Base-by-base conservation (phyloP, 495 filamentous ascomycete species). In the Neurospora discreta region DNA sequence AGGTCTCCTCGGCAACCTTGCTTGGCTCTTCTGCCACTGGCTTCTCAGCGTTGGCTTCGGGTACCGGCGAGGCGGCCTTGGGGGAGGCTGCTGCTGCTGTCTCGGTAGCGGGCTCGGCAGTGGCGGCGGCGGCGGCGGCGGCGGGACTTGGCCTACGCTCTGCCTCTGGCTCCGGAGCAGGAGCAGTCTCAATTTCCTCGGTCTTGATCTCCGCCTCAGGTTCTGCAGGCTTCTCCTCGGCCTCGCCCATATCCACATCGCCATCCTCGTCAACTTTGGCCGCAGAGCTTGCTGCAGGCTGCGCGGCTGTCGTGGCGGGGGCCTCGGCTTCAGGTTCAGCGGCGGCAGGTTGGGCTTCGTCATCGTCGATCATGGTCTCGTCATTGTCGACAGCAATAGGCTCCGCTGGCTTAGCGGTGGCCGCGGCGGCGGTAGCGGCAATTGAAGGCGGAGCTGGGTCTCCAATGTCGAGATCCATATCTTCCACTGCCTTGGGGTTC, bases 361-460 rank as follows among this genome's bases (percentile, higher is more conserved):
- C 88, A 74, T 90, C 89, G 73, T 90, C 90, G 84, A 92, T 90
- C 71, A 89, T 87, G 33, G 87, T 87, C 42, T 88, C 85, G 33
- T 87, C 84, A 38, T 84, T 83, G 36, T 85, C 83, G 38, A 82
- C 84, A 67, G 81, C 39, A 78, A 81, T 75, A 71, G 87, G 83
- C 68, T 76, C 79, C 23, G 74, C 81, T 39, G 76, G 85, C 72
- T 88, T 89, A 10, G 81, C 80, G 38, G 82, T 84, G 5, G 81
- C 80, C 78, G 87, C 87, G 46, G 75, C 75, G 20, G 79, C 78
- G n/a, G 82, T 82, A 13, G 82, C 80, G 58, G 85, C 81, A 74
- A 83, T 81, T 43, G 90, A 86, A 43, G 81, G 80, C 41, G 87
- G 87, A 2, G 89, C 89, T 5, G 83, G 84, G 58, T 86, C 85